Percentiles rank a stretch among this genome's conserved stretches.
phyloP scores from a whole-genome alignment of 768 basidiomycete genomes.

The Suillus brevipes region DNA sequence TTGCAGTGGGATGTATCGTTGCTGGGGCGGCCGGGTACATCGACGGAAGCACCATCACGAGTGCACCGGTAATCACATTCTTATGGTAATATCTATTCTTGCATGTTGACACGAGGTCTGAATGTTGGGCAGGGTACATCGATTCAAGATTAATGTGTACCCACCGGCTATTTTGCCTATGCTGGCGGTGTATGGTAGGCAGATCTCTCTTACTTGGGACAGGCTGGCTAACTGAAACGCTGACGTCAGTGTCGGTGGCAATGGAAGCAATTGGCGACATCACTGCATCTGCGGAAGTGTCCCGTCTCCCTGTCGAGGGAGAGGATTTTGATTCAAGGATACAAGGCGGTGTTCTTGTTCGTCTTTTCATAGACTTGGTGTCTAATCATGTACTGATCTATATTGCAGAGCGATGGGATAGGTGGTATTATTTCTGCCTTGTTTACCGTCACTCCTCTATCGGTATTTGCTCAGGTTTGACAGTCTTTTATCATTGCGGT shows the following conservation, averaged over 20 bases:
- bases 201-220: conserved; percentile 34
- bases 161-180: conserved; percentile 64
- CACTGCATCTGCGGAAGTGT: conserved; percentile 81
- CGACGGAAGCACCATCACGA: conserved; percentile 59
- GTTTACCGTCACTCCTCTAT: conserved; percentile 80
- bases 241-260: conserved; percentile 55
- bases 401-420: conserved; percentile 66
- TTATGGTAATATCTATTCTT: conserved; percentile 49
- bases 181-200: conserved; percentile 58
- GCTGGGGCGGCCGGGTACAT: conserved; percentile 49
- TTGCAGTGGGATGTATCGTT: neutral
- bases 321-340: conserved; percentile 78
- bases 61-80: conserved; percentile 79
- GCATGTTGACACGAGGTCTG: neutral
- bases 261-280: conserved; percentile 89
- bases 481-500: neutral
- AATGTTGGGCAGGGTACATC: conserved; percentile 44
- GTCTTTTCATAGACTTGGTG: conserved; percentile 13
- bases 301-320: conserved; percentile 70
- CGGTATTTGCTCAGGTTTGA: conserved; percentile 67
- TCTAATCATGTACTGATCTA: neutral
- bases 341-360: conserved; percentile 76
- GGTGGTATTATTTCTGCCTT: conserved; percentile 60
- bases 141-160: conserved; percentile 74
- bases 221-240: conserved; percentile 15